These are phyloP conservation scores for Candolleomyces aberdarensis DNA, from an alignment of 768 basidiomycete genomes.

Conservation along the genomic window DNA sequence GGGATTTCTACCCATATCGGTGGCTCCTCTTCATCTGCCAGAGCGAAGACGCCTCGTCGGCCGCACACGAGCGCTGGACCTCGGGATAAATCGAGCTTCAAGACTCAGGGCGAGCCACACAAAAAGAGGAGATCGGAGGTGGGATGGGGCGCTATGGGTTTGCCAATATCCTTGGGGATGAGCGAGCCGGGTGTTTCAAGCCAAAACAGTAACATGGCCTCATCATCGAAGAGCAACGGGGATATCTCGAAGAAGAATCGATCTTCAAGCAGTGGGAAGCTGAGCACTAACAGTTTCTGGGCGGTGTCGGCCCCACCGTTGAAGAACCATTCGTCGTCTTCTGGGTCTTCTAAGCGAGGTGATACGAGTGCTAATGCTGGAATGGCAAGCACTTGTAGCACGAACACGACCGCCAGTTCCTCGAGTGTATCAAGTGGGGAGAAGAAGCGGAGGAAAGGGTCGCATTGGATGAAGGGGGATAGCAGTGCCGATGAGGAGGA, in stretches of 20 bases:
- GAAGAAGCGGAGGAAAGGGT: conserved; percentile 3
- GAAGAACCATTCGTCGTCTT: conserved; percentile 7
- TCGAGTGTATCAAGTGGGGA: conserved; percentile 26
- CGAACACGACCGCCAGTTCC: conserved; percentile 28
- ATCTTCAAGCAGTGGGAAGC: conserved; percentile 10
- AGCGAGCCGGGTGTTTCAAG: background rate
- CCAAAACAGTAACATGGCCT: background rate
- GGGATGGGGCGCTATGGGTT: conserved; percentile 5
- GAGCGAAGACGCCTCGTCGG: conserved; percentile 38
- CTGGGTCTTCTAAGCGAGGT: conserved; percentile 7
- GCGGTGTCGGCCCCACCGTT: conserved; percentile 15
- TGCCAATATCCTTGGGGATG: background rate
- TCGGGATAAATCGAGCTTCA: conserved; percentile 47
- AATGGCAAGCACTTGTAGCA: conserved; percentile 32
- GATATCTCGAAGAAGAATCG: conserved; percentile 7
- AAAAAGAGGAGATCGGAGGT: conserved; percentile 13
- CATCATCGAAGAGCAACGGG: background rate
- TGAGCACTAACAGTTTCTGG: conserved; percentile 12
- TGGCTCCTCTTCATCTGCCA: conserved; percentile 18
- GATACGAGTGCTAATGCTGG: conserved; percentile 20
- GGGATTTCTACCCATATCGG: background rate
- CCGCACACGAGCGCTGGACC: conserved; percentile 79
- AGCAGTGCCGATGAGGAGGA: conserved; percentile 2
- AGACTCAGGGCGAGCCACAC: conserved; percentile 5
- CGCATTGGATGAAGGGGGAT: background rate